phyloP scores from a whole-genome alignment of 768 basidiomycete species.

The Rhizopogon vinicolor region DNA sequence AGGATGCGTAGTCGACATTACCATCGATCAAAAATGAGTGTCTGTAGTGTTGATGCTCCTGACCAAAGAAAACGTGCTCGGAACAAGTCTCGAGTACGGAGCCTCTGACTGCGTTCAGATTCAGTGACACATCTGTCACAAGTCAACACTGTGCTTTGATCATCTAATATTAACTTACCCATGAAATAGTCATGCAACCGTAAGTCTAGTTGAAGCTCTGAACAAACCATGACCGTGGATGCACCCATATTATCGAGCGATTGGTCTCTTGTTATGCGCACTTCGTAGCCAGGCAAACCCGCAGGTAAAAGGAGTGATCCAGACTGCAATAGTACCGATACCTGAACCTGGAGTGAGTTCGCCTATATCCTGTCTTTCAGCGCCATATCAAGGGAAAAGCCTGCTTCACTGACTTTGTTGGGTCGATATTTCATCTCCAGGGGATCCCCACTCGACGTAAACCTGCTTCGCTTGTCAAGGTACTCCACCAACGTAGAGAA shows the following conservation, averaged over 20 bases:
- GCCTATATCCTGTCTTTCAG: slow-evolving; percentile 42
- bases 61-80: slow-evolving; percentile 32
- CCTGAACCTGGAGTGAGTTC: slow-evolving; percentile 76
- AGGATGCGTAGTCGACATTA: slow-evolving; percentile 11
- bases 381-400: neutral
- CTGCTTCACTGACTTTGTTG: slow-evolving; percentile 51
- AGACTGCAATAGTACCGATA: slow-evolving; percentile 48
- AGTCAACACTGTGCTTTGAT: slow-evolving; percentile 7
- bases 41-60: slow-evolving; percentile 13
- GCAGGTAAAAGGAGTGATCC: slow-evolving; percentile 62
- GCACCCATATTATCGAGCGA: slow-evolving; percentile 41
- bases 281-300: slow-evolving; percentile 60
- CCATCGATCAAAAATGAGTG: slow-evolving; percentile 49
- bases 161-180: slow-evolving; percentile 44
- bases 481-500: slow-evolving; percentile 89
- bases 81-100: slow-evolving; percentile 43
- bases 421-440: slow-evolving; percentile 74
- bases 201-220: slow-evolving; percentile 71
- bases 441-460: slow-evolving; percentile 73
- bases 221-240: slow-evolving; percentile 51
- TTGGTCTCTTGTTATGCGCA: slow-evolving; percentile 10
- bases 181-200: slow-evolving; percentile 84
- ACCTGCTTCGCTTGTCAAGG: slow-evolving; percentile 57
- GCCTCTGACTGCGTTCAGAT: slow-evolving; percentile 58
- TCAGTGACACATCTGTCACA: slow-evolving; percentile 69